These are phyloP conservation scores for Prinsepia uniflora DNA, from an alignment of 306 rosid genomes.

Conservation along the genomic window DNA sequence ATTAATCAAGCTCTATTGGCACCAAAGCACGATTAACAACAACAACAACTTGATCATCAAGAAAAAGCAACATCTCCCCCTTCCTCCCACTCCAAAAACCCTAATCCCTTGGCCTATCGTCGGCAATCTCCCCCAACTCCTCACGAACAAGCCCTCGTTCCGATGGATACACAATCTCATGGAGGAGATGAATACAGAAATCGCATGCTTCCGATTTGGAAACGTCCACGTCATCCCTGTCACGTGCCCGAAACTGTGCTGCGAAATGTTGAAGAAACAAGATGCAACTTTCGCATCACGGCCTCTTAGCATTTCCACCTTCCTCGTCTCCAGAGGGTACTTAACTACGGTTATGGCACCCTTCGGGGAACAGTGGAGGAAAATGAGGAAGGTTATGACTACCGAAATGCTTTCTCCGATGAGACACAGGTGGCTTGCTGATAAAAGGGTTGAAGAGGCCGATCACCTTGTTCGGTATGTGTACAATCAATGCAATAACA, in stretches of 20 bases:
- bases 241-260: conserved; percentile 19
- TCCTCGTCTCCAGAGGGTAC: conserved; percentile 2
- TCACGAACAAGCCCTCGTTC: background rate
- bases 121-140: background rate
- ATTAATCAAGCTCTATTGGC: background rate
- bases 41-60: background rate
- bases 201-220: conserved; percentile 41
- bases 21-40: background rate
- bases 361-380: conserved; percentile 9
- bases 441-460: conserved; percentile 37
- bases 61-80: background rate
- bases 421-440: conserved; percentile 21
- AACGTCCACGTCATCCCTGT: conserved; percentile 32
- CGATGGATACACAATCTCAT: conserved; percentile 35
- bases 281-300: conserved; percentile 36
- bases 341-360: background rate
- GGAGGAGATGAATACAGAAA: conserved; percentile 30
- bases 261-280: conserved; percentile 33
- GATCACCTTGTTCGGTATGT: conserved; percentile 28
- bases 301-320: conserved; percentile 12
- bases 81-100: background rate
- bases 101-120: conserved; percentile 1
- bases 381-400: background rate
- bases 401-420: background rate
- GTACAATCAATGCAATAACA: conserved; percentile 15